Evolutionary conservation across 75 land plant species (phyloP).

Genomic region (Gnetum montanum): DNA sequence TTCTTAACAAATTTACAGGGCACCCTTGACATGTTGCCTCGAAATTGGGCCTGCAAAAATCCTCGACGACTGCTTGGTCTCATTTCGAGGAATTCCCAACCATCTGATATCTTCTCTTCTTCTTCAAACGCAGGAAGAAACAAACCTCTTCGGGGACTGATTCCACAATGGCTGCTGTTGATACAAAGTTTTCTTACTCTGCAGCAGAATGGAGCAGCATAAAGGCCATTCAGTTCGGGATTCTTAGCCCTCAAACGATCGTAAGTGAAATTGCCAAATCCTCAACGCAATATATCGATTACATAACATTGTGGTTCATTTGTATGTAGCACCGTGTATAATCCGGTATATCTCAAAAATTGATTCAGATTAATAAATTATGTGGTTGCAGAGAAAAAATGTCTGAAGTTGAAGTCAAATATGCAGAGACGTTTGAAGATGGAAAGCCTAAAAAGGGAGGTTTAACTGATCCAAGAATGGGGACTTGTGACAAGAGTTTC

Average conservation of each 20-base stretch:
- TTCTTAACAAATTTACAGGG: no score
- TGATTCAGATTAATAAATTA: background rate
- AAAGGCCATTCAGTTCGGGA: conserved; percentile 80
- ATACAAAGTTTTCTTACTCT: conserved; percentile 85
- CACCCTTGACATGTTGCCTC: no score
- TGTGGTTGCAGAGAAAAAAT: conserved; percentile 19
- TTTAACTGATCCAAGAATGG: conserved; percentile 85
- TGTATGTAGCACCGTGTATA: no score
- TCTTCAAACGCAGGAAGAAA: no score
- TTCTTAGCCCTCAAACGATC: conserved; percentile 90
- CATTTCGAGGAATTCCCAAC: no score
- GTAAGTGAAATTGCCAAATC: conserved; percentile 31
- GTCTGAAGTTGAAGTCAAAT: conserved; percentile 90
- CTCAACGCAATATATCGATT: no score
- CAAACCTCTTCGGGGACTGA: no score
- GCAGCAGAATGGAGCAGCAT: conserved; percentile 89
- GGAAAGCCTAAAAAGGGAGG: conserved; percentile 94
- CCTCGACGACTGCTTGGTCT: no score
- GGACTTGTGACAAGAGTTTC: conserved; percentile 83
- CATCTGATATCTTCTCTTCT: no score
- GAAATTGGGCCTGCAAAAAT: no score
- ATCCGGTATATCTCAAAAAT: background rate
- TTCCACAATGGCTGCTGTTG: no score
- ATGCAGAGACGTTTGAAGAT: conserved; percentile 79
- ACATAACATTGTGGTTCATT: no score